These are phyloP conservation scores for Nakaseomyces kungkrabaensis DNA, from an alignment of 1,139 yeast species.

Conservation along the genomic window DNA sequence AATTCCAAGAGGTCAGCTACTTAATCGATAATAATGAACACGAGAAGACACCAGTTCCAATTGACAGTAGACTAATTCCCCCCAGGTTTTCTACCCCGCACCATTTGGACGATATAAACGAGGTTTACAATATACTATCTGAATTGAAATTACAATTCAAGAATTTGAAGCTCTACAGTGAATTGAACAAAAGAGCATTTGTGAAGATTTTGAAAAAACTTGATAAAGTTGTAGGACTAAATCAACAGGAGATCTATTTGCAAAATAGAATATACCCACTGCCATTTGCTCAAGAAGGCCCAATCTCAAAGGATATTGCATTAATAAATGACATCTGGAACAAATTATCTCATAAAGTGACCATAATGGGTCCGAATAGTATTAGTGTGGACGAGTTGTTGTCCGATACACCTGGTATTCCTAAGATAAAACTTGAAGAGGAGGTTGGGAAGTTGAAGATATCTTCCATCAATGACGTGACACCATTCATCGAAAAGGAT, in stretches of 20 bases:
- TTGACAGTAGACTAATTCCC: constrained; percentile 6
- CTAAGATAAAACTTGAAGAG: neutral
- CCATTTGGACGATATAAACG: constrained; percentile 60
- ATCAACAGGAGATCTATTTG: constrained; percentile 57
- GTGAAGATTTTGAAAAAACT: constrained; percentile 81
- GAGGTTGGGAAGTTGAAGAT: neutral
- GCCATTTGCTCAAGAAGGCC: constrained; percentile 64
- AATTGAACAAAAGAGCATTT: constrained; percentile 83
- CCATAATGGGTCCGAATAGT: neutral
- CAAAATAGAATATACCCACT: constrained; percentile 62
- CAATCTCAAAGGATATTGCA: constrained; percentile 45
- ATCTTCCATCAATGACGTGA: constrained; percentile 15
- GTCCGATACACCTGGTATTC: neutral
- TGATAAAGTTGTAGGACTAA: constrained; percentile 74
- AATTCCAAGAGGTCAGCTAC: constrained; percentile 20
- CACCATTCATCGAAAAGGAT: constrained; percentile 35
- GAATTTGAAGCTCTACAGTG: constrained; percentile 88
- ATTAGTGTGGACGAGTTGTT: neutral
- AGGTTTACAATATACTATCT: constrained; percentile 60
- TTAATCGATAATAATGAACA: neutral
- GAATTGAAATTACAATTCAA: constrained; percentile 73
- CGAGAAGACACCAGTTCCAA: constrained; percentile 18
- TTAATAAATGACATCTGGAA: constrained; percentile 38
- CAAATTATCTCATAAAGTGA: neutral
- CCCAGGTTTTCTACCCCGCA: constrained; percentile 10